Evolutionary conservation across 2,329 filamentous ascomycete genomes (phyloP), one percentile per base, ranked within the genome.

Genomic region (Davidsoniella neocaledoniae): DNA sequence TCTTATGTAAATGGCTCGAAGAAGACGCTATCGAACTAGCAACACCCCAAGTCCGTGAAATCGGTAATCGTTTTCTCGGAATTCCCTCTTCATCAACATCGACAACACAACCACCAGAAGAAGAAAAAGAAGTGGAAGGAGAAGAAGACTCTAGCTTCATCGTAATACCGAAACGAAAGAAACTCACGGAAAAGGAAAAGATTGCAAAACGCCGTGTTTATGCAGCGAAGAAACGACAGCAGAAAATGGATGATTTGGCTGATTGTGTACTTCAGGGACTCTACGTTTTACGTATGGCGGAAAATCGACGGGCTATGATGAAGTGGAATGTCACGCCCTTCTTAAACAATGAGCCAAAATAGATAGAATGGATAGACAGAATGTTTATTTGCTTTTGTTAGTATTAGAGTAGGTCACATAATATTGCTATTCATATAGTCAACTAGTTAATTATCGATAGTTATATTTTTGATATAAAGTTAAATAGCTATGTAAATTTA

Each of bases 261-360:
- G 49, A 51, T 33, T 51, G 49, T 33, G 25, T 51, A 3, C 40
- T 51, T 4, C 49, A 51, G 17, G 49, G 43, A 12, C 7, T 51
- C 8, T 51, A 51, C 25, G 44, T 21, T 7, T 39, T 51, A n/a
- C 38, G 49, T 4, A 43, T 51, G 8, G 44, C 39, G 25, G 49
- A 51, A 40, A 51, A 51, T 33, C 19, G 44, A 19, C 44, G 39
- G 14, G 40, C 40, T 4, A 45, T 48, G 37, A 10, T 38, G 16
- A n/a, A 36, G 29, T 48, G 44, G 44, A 26, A 36, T 33, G 46
- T 43, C 14, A 39, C 40, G 23, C 37, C 46, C 9, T 48, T 48
- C 39, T 21, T 48, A 4, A 23, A 23, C 21, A 23, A 23, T 23
- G 21, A 4, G 21, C 5, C 21, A 23, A 23, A 23, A 23, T 23